These are phyloP conservation scores for Nepenthes mirabilis DNA, from an alignment of 148 eudicot species.

Conservation along the genomic window DNA sequence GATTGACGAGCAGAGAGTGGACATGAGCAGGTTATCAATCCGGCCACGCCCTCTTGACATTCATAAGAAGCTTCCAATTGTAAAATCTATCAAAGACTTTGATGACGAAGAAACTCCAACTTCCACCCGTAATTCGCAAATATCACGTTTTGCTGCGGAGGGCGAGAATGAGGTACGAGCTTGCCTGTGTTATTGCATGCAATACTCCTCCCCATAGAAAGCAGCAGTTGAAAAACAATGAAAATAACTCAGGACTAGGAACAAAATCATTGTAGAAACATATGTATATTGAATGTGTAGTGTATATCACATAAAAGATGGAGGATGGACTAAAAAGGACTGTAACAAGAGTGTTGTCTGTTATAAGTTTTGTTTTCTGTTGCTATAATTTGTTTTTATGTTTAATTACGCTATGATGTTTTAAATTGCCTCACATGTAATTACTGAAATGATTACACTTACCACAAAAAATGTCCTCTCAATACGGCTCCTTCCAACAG, in stretches of 20 bases:
- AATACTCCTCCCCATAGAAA: background rate
- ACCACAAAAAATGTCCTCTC: too few species aligned
- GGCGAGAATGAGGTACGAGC: slow-evolving; percentile 65
- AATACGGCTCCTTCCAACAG: too few species aligned
- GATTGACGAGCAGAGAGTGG: slow-evolving; percentile 17
- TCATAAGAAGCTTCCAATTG: slow-evolving; percentile 90
- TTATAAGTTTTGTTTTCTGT: too few species aligned
- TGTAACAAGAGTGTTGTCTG: too few species aligned
- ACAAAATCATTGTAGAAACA: too few species aligned
- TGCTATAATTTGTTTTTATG: too few species aligned
- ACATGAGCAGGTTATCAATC: slow-evolving; percentile 78
- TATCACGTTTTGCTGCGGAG: slow-evolving; percentile 58
- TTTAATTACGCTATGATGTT: too few species aligned
- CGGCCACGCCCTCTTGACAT: slow-evolving; percentile 96
- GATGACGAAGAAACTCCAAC: slow-evolving; percentile 88
- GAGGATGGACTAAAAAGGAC: too few species aligned
- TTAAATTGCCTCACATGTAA: too few species aligned
- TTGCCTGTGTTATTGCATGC: background rate
- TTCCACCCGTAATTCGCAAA: slow-evolving; percentile 67
- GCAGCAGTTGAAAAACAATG: background rate
- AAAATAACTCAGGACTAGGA: background rate
- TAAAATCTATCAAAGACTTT: slow-evolving; percentile 78
- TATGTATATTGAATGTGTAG: too few species aligned
- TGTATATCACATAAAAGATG: too few species aligned
- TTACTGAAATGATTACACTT: too few species aligned